These are phyloP conservation scores for Castanospermum australe DNA, from an alignment of 306 rosid species.

Conservation along the genomic window DNA sequence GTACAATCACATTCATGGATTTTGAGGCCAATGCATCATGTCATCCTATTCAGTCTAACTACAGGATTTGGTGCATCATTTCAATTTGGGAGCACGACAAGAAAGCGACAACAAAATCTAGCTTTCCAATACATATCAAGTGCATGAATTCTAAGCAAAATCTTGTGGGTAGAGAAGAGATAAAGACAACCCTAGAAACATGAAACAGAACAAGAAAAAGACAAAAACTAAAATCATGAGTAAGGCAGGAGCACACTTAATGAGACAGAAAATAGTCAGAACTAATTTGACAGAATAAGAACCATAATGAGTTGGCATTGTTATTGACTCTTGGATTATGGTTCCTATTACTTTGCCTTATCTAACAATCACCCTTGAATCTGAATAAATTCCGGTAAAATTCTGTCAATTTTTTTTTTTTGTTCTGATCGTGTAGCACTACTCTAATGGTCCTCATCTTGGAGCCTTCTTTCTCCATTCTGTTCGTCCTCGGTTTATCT, in stretches of 20 bases:
- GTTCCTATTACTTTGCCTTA: too few relatives aligned
- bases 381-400: too few relatives aligned
- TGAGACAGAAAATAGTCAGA: too few relatives aligned
- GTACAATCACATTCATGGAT: slow-evolving; percentile 4
- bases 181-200: background rate
- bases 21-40: background rate
- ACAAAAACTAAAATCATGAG: background rate
- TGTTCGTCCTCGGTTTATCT: slow-evolving; percentile 87
- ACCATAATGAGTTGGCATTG: too few relatives aligned
- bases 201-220: slow-evolving; percentile 9
- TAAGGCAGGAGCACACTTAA: background rate
- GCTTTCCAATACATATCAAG: slow-evolving; percentile 8
- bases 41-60: background rate
- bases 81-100: background rate
- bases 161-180: background rate
- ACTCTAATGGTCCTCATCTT: slow-evolving; percentile 54
- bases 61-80: slow-evolving; percentile 11
- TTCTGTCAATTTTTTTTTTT: too few relatives aligned
- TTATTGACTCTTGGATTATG: too few relatives aligned
- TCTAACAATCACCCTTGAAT: too few relatives aligned
- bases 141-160: background rate
- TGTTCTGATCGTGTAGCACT: too few relatives aligned
- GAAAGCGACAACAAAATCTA: slow-evolving; percentile 8
- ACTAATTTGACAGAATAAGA: too few relatives aligned
- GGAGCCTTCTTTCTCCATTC: slow-evolving; percentile 88